These are phyloP conservation scores for Quercus suber DNA, from an alignment of 306 rosid genomes.

Conservation along the genomic window DNA sequence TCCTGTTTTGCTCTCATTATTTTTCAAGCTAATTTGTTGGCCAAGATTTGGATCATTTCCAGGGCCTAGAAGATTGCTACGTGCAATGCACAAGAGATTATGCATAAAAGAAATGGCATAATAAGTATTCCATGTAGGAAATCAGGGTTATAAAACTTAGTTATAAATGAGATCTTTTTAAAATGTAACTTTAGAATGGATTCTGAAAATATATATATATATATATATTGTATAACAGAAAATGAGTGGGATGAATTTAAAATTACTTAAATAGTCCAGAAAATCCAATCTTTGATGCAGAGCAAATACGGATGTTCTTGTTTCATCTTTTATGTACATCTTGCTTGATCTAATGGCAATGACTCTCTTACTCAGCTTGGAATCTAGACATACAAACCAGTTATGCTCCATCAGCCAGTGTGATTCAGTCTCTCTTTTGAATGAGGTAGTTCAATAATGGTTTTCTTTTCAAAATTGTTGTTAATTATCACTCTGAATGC, in stretches of 20 bases:
- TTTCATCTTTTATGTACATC: background rate
- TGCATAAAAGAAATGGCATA: background rate
- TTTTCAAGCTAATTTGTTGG: constrained; percentile 10
- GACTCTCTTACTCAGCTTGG: constrained; percentile 52
- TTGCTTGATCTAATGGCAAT: constrained; percentile 19
- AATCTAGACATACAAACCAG: constrained; percentile 79
- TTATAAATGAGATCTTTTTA: background rate
- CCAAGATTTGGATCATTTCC: constrained; percentile 3
- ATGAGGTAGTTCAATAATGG: constrained; percentile 60
- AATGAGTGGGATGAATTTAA: background rate
- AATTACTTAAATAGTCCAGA: background rate
- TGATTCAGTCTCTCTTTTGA: constrained; percentile 86
- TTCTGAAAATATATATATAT: too few species aligned
- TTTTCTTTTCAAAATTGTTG: constrained; percentile 8
- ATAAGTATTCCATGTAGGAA: background rate
- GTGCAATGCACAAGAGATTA: background rate
- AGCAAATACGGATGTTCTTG: constrained; percentile 5
- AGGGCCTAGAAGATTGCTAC: constrained; percentile 1
- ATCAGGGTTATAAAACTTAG: background rate
- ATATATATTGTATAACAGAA: background rate
- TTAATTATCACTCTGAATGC: background rate
- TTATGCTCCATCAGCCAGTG: constrained; percentile 96
- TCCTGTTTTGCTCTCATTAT: constrained; percentile 2
- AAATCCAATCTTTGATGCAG: constrained; percentile 1
- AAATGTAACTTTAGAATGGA: background rate